Evolutionary conservation across 352 stramenopile species (phyloP).

Genomic region (Blastocystis sp.): DNA sequence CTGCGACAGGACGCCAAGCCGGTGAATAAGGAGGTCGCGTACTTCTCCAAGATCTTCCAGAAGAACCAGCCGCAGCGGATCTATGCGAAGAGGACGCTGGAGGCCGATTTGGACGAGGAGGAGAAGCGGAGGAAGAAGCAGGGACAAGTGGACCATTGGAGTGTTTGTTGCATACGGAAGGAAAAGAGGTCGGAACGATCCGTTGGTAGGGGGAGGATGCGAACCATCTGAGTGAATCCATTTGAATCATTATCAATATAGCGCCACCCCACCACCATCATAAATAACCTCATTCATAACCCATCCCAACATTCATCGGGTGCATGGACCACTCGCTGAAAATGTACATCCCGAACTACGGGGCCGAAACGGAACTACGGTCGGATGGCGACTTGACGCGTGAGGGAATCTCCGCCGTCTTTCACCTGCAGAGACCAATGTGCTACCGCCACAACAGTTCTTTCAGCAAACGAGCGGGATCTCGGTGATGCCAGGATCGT

Average conservation of each 20-base stretch:
- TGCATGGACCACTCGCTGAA: neutral
- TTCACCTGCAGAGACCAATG: neutral
- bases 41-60: constrained; percentile 39
- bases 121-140: constrained; percentile 7
- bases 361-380: neutral
- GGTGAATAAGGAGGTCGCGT: constrained; percentile 24
- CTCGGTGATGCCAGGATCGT: neutral
- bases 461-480: neutral
- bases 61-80: constrained; percentile 41
- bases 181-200: too few species aligned
- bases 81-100: constrained; percentile 43
- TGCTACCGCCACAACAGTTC: neutral
- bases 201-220: too few species aligned
- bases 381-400: neutral
- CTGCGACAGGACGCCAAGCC: neutral
- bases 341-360: neutral
- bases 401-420: too few species aligned
- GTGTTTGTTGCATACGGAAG: neutral
- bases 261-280: too few species aligned
- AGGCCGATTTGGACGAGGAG: constrained; percentile 49
- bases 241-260: too few species aligned
- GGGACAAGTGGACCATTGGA: neutral
- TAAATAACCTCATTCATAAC: too few species aligned
- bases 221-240: too few species aligned
- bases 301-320: too few species aligned